Percentiles rank a stretch among this genome's conserved stretches.
Conservation (phyloP, 352 stramenopile genomes). For the Globisporangium middletonii region DNA sequence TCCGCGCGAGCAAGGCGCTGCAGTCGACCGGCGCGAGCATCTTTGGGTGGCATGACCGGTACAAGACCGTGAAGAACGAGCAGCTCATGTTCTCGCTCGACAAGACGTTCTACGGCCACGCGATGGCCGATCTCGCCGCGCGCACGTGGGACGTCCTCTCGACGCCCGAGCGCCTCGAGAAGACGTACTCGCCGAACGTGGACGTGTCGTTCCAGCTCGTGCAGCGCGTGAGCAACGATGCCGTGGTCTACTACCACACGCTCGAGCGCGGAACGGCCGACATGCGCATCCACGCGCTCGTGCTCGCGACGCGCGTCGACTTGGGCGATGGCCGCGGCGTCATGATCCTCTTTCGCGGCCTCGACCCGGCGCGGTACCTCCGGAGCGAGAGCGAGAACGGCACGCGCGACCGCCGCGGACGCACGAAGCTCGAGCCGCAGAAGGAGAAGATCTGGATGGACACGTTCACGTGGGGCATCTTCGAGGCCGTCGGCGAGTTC, state of each 20-base stretch:
- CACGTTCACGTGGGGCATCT: conserved; percentile 67
- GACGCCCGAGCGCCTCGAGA: conserved; percentile 31
- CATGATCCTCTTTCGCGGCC: conserved; percentile 44
- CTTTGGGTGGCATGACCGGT: conserved; percentile 61
- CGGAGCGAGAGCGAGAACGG: conserved; percentile 36
- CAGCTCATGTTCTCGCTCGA: conserved; percentile 64
- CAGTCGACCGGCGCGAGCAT: conserved; percentile 52
- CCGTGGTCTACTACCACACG: conserved; percentile 68
- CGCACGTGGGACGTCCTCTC: conserved; percentile 51
- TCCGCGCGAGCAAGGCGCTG: conserved; percentile 37
- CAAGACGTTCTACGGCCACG: conserved; percentile 40
- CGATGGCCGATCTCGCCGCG: conserved; percentile 30
- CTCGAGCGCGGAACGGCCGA: conserved; percentile 44
- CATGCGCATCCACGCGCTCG: conserved; percentile 50
- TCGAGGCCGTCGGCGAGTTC: conserved; percentile 30
- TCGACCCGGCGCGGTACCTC: conserved; percentile 54
- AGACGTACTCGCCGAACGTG: conserved; percentile 43
- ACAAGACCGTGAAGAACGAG: conserved; percentile 35
- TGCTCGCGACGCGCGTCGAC: conserved; percentile 51
- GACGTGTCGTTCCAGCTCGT: conserved; percentile 59
- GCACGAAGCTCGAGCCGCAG: conserved; percentile 38
- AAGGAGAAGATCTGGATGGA: conserved; percentile 61
- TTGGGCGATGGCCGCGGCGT: conserved; percentile 31
- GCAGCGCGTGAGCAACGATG: conserved; percentile 49
- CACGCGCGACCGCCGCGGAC: conserved; percentile 48